A percentile compares a stretch with the other conserved stretches of the same genome.
Evolutionary conservation across 1,284 basidiomycete species (phyloP).

Genomic region (Boletus holoroseus): DNA sequence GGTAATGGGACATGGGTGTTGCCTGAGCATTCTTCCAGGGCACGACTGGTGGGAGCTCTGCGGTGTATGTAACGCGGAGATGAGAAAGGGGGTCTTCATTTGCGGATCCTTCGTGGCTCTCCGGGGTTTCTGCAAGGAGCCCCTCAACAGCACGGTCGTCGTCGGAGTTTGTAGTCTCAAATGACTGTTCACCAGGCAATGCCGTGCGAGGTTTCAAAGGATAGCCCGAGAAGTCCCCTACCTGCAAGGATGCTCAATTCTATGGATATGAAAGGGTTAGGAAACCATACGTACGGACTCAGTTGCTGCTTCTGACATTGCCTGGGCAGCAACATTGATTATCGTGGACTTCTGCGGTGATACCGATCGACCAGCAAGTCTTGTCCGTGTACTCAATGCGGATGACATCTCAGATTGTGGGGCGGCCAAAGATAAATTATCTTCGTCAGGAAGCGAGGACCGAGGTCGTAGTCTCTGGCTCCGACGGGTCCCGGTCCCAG

Average conservation of each 20-base stretch:
- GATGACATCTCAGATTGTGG: slow-evolving; percentile 31
- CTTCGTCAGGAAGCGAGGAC: slow-evolving; percentile 29
- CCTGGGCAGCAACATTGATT: slow-evolving; percentile 20
- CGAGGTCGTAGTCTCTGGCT: slow-evolving; percentile 35
- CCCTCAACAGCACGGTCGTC: slow-evolving; percentile 34
- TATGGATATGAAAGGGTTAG: slow-evolving; percentile 30
- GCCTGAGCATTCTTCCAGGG: slow-evolving; percentile 39
- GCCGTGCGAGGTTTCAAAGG: slow-evolving; percentile 27
- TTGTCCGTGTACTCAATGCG: slow-evolving; percentile 32
- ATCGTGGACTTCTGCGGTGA: slow-evolving; percentile 32
- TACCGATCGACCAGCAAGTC: slow-evolving; percentile 32
- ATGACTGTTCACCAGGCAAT: slow-evolving; percentile 33
- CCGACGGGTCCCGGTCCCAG: slow-evolving; percentile 28
- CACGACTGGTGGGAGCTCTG: slow-evolving; percentile 35
- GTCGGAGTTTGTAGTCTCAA: slow-evolving; percentile 36
- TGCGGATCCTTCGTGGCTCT: slow-evolving; percentile 28
- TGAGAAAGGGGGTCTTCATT: slow-evolving; percentile 35
- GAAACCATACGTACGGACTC: slow-evolving; percentile 32
- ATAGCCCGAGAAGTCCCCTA: slow-evolving; percentile 28
- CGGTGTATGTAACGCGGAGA: slow-evolving; percentile 36
- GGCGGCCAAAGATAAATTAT: slow-evolving; percentile 30
- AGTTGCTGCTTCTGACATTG: slow-evolving; percentile 27
- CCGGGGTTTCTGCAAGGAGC: slow-evolving; percentile 32
- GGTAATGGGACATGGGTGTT: slow-evolving; percentile 36
- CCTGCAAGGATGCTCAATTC: slow-evolving; percentile 31